Conservation (phyloP, 1,284 basidiomycete species). For the Tremellales sp. region DNA sequence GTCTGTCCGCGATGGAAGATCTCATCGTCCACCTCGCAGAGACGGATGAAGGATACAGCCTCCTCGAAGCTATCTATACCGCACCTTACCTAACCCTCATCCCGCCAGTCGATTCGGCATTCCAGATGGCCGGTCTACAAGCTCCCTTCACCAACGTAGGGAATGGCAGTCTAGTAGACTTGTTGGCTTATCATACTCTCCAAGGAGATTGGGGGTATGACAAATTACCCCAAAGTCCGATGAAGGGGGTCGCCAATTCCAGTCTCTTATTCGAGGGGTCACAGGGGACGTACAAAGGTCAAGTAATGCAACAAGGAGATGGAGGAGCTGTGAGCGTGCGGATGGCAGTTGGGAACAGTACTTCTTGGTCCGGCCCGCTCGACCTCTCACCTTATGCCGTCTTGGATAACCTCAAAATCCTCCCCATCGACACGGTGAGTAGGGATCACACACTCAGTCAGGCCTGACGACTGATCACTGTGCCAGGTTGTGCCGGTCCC, state of each 20-base stretch:
- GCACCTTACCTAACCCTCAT: constrained; percentile 22
- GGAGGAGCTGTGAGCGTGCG: constrained; percentile 16
- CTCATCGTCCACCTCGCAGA: constrained; percentile 31
- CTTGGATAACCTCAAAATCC: constrained; percentile 21
- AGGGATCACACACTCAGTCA: too few relatives aligned
- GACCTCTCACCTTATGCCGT: constrained; percentile 5
- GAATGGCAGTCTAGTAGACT: constrained; percentile 16
- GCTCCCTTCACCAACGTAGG: constrained; percentile 21
- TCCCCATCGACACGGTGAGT: constrained; percentile 37
- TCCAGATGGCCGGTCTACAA: constrained; percentile 24
- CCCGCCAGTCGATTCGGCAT: constrained; percentile 36
- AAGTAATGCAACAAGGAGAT: constrained; percentile 16
- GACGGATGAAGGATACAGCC: constrained; percentile 31
- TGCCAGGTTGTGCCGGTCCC: constrained; percentile 26
- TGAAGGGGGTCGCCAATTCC: constrained; percentile 8
- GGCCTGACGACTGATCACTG: background rate
- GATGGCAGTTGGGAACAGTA: constrained; percentile 23
- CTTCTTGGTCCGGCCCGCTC: constrained; percentile 23
- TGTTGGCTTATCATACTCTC: constrained; percentile 29
- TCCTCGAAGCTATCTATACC: constrained; percentile 20
- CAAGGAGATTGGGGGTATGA: constrained; percentile 14
- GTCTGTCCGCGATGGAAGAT: constrained; percentile 35
- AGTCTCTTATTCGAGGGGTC: background rate
- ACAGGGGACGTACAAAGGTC: background rate
- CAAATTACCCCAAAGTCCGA: constrained; percentile 6